Percentiles rank a stretch among this genome's conserved stretches.
phyloP scores from a whole-genome alignment of 169 alveolate genomes.

The Eimeria falciformis region DNA sequence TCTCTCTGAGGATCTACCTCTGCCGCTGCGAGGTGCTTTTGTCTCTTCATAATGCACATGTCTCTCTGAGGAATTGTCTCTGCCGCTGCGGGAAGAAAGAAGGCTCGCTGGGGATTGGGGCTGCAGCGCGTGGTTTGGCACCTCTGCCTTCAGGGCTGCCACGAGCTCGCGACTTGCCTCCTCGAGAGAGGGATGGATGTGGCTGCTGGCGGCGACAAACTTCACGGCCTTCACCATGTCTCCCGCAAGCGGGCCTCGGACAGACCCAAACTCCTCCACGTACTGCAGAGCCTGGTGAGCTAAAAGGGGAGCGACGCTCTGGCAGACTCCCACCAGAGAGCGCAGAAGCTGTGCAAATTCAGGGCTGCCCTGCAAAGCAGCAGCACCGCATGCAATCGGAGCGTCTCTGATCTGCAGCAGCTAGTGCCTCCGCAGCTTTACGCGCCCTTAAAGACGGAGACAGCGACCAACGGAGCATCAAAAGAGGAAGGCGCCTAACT shows the following conservation, averaged over 20 bases:
- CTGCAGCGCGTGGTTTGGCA: neutral
- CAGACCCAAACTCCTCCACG: neutral
- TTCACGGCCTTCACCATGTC: neutral
- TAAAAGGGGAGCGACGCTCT: neutral
- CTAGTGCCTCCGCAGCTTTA: too few species aligned
- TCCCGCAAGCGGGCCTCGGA: neutral
- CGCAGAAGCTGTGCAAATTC: neutral
- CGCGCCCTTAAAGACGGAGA: too few species aligned
- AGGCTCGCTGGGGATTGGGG: too few species aligned
- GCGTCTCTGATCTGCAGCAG: neutral
- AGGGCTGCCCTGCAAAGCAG: neutral
- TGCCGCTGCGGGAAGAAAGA: too few species aligned
- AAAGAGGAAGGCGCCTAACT: too few species aligned
- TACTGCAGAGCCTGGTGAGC: neutral
- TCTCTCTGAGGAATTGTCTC: too few species aligned
- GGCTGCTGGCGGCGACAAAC: constrained; percentile 9
- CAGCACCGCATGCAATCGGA: neutral
- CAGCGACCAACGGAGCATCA: too few species aligned
- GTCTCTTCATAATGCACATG: too few species aligned
- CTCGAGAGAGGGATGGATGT: neutral
- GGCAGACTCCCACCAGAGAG: neutral
- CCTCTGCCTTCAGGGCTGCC: neutral
- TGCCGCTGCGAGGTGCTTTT: too few species aligned
- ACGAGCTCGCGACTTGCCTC: neutral
- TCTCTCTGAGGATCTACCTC: too few species aligned